A percentile compares a stretch with the other conserved stretches of the same genome.
Evolutionary conservation across 192 early-diverging fungal species (phyloP).

Genomic region (Coemansia sp.): DNA sequence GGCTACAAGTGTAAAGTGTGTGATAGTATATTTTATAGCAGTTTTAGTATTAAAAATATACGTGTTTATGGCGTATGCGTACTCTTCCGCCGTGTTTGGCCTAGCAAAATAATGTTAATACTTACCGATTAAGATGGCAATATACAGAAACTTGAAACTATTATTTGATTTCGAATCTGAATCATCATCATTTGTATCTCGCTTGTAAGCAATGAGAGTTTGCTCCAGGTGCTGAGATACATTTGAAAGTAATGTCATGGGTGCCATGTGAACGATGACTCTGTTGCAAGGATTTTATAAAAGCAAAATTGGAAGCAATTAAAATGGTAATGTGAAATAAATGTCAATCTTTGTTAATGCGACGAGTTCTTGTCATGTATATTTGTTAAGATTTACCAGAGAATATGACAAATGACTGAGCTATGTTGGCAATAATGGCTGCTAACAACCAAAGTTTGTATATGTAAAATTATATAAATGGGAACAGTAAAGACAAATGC

Average conservation of each 20-base stretch:
- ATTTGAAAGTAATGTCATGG: not conserved
- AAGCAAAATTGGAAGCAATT: too few relatives aligned
- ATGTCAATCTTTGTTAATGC: too few relatives aligned
- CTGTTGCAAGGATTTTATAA: too few relatives aligned
- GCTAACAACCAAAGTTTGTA: not conserved
- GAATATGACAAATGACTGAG: too few relatives aligned
- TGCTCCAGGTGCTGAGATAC: constrained; percentile 6
- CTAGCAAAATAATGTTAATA: not conserved
- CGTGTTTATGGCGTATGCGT: not conserved
- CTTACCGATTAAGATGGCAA: constrained; percentile 14
- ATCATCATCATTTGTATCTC: not conserved
- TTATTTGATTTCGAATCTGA: not conserved
- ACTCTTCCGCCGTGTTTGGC: not conserved
- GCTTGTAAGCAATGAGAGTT: not conserved
- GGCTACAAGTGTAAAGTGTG: not conserved
- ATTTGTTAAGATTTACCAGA: too few relatives aligned
- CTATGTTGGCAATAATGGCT: too few relatives aligned
- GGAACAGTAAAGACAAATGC: too few relatives aligned
- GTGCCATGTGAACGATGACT: not conserved
- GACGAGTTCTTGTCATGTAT: too few relatives aligned
- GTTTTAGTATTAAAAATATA: not conserved
- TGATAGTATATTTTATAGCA: not conserved
- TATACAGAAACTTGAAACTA: constrained; percentile 18
- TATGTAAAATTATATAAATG: not conserved
- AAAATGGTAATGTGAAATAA: too few relatives aligned